These are phyloP conservation scores for Tolypocladium inflatum DNA, from an alignment of 2,329 filamentous ascomycete species.

Conservation along the genomic window DNA sequence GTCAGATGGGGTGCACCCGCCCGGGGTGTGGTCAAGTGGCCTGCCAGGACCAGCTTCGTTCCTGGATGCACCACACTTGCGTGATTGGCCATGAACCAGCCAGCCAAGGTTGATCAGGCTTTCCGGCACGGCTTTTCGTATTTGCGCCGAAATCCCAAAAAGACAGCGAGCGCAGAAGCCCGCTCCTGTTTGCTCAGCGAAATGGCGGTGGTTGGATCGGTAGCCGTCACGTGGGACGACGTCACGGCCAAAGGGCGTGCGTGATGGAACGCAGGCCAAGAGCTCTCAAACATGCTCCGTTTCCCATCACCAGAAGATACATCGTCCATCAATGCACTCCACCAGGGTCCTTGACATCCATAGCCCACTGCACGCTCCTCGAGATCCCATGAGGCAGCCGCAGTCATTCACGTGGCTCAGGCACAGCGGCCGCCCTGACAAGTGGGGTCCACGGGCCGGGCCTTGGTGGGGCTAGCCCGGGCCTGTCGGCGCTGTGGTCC, in stretches of 20 bases:
- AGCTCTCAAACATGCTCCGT: not conserved
- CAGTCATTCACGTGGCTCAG: not conserved
- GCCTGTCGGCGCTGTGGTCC: not conserved
- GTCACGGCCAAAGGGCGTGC: not conserved
- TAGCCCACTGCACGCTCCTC: not conserved
- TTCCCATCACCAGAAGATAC: not conserved
- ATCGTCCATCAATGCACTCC: not conserved
- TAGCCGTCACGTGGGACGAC: not conserved
- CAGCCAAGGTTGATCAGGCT: slow-evolving; percentile 3
- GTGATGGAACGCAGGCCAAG: not conserved
- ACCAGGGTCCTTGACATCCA: not conserved
- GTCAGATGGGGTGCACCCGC: not conserved
- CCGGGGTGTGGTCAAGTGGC: slow-evolving; percentile 3
- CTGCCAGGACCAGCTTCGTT: not conserved
- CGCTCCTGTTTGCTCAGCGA: not conserved
- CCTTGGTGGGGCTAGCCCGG: not conserved
- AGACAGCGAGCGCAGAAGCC: slow-evolving; percentile 2
- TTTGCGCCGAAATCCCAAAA: not conserved
- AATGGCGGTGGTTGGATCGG: not conserved
- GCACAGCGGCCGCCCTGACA: not conserved
- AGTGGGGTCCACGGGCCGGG: not conserved
- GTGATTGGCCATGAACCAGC: not conserved
- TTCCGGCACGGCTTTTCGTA: not conserved
- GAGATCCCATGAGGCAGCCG: not conserved
- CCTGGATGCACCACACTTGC: not conserved